Evolutionary conservation across 1,284 basidiomycete genomes (phyloP), one percentile per base, ranked within the genome.

Genomic region (Cerrena zonata): DNA sequence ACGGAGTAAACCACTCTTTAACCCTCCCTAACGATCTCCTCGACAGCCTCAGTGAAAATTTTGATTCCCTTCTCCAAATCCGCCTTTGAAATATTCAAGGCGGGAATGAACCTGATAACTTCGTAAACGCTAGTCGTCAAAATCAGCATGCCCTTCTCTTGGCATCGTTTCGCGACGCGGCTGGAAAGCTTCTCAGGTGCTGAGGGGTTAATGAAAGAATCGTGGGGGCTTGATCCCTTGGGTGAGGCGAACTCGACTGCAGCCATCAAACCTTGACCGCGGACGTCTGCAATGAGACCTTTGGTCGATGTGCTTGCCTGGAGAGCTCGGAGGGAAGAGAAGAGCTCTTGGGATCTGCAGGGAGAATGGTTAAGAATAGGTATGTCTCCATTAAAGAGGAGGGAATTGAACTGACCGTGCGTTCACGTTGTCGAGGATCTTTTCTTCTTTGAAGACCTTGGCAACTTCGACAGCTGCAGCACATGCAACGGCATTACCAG

Each of bases 401-500:
- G 22, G 15, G 3, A 3, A 42, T 11, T n/a, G n/a, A 42, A 61
- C 70, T 18, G 63, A 86, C 80, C 91, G 78, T 13, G 74, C 78
- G 46, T 78, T 70, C 42, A 93, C 91, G 62, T 95, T 95, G 10
- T 79, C 79, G 34, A 92, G 74, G 45, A 94, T 76, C 22, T 84
- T 81, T 60, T 92, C 90, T 54, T 89, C 83, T 54, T 71, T 73
- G 69, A 95, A 84, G 1, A 78, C 86, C 49, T 94, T 84, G 27
- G 79, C 79, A 27, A 90, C 87, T 0, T 91, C 92, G 37, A 86
- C 75, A 11, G 84, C 92, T 15, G 93, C 93, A 0, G 93, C 93
- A 64, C 92, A 95, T 0, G 88, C 75, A 0, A 95, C 89, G 0
- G 89, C 85, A 62, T 94, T 95, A 25, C 93, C 93, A 10, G 89